Percentiles rank a stretch among this genome's conserved stretches.
These are phyloP conservation scores for Grosmannia serpens DNA, from an alignment of 2,329 filamentous ascomycete genomes.

Conservation along the genomic window DNA sequence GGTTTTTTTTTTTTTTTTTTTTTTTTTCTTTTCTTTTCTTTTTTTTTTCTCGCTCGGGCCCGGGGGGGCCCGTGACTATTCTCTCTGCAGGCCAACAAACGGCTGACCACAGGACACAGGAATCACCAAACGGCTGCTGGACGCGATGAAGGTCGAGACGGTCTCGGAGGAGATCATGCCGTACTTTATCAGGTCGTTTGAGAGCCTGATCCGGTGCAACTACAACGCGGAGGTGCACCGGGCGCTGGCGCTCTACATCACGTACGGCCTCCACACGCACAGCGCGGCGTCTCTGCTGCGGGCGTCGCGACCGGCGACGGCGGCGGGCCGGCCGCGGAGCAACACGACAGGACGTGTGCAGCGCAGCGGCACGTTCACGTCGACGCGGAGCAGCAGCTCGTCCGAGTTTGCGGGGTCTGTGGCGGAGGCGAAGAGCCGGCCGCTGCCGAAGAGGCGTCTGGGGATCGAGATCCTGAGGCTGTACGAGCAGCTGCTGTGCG, in stretches of 20 bases:
- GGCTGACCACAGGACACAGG: constrained; percentile 44
- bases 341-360: background rate
- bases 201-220: constrained; percentile 66
- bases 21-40: constrained; percentile 8
- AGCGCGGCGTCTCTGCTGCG: constrained; percentile 32
- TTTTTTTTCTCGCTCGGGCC: background rate
- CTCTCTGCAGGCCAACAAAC: no score
- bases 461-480: constrained; percentile 66
- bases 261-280: constrained; percentile 64
- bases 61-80: no score
- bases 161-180: constrained; percentile 61
- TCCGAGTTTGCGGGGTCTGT: background rate
- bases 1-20: constrained; percentile 7
- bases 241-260: constrained; percentile 82
- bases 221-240: constrained; percentile 77
- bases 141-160: constrained; percentile 77
- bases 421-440: background rate
- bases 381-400: background rate
- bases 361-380: background rate
- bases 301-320: constrained; percentile 32
- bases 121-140: constrained; percentile 79
- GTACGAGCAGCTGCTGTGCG: constrained; percentile 68
- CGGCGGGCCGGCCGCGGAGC: background rate
- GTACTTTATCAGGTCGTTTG: constrained; percentile 69
- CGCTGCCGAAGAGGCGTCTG: constrained; percentile 55